Evolutionary conservation across 1,139 yeast species (phyloP).

Genomic region (Geotrichum candidum): DNA sequence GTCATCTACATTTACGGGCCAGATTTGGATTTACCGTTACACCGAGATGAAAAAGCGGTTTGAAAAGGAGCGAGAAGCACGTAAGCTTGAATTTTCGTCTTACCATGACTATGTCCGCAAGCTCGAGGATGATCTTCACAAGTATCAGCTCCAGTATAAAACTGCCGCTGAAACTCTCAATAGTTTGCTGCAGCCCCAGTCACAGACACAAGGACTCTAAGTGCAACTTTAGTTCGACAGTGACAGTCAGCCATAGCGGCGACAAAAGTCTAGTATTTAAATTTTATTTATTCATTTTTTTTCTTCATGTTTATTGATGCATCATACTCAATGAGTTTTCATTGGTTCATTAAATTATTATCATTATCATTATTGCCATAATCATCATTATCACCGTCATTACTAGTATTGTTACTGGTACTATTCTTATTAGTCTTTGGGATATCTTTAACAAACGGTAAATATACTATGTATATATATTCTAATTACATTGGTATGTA

Average conservation of each 20-base stretch:
- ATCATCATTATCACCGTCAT: background rate
- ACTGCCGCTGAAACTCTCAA: slow-evolving; percentile 9
- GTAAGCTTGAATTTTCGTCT: slow-evolving; percentile 21
- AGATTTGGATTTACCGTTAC: slow-evolving; percentile 17
- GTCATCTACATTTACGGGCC: slow-evolving; percentile 12
- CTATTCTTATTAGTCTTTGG: too few species aligned
- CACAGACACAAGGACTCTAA: background rate
- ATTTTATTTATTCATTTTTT: too few species aligned
- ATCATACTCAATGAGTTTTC: background rate
- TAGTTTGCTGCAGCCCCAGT: background rate
- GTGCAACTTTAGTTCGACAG: background rate
- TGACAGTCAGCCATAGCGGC: too few species aligned
- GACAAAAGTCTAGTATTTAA: too few species aligned
- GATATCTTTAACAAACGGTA: too few species aligned
- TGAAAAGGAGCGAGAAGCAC: slow-evolving; percentile 22
- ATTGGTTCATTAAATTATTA: too few species aligned
- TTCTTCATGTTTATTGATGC: background rate
- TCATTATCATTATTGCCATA: background rate
- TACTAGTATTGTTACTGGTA: too few species aligned
- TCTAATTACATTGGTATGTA: too few species aligned
- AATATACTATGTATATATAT: too few species aligned
- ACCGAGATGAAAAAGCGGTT: slow-evolving; percentile 24
- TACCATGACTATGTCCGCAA: slow-evolving; percentile 19
- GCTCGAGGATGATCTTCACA: slow-evolving; percentile 19
- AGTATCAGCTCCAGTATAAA: slow-evolving; percentile 8